These are phyloP conservation scores for Ettlia oleoabundans DNA, from an alignment of 139 green algal genomes.

Conservation along the genomic window DNA sequence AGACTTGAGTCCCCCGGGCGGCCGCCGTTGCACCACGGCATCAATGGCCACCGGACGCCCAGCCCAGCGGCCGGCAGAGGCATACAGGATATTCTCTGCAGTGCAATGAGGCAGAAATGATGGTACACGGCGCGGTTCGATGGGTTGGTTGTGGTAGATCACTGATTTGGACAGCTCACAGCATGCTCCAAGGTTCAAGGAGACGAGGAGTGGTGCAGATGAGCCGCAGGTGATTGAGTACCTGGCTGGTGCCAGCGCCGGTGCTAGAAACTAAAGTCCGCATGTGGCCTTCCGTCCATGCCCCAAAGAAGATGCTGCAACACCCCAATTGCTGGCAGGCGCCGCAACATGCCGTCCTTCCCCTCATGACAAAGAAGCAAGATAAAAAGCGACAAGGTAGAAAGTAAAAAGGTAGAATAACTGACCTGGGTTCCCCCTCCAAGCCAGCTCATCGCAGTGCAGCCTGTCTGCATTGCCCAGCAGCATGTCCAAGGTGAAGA, in stretches of 20 bases:
- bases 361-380: not conserved
- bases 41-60: constrained; percentile 79
- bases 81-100: constrained; percentile 46
- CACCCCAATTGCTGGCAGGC: too few relatives aligned
- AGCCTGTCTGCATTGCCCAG: constrained; percentile 86
- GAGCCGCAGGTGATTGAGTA: too few relatives aligned
- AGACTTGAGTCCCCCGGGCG: constrained; percentile 58
- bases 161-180: too few relatives aligned
- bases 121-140: too few relatives aligned
- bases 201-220: too few relatives aligned
- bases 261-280: too few relatives aligned
- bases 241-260: too few relatives aligned
- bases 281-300: too few relatives aligned
- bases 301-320: too few relatives aligned
- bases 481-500: constrained; percentile 65
- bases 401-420: constrained; percentile 32
- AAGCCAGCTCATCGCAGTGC: constrained; percentile 72
- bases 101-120: not conserved
- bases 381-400: not conserved
- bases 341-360: too few relatives aligned
- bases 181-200: too few relatives aligned
- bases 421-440: constrained; percentile 75
- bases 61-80: constrained; percentile 30
- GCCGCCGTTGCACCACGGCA: constrained; percentile 76
- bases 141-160: too few relatives aligned